Evolutionary conservation across 2,329 filamentous ascomycete genomes (phyloP).

Genomic region (Fusarium kyushuense): DNA sequence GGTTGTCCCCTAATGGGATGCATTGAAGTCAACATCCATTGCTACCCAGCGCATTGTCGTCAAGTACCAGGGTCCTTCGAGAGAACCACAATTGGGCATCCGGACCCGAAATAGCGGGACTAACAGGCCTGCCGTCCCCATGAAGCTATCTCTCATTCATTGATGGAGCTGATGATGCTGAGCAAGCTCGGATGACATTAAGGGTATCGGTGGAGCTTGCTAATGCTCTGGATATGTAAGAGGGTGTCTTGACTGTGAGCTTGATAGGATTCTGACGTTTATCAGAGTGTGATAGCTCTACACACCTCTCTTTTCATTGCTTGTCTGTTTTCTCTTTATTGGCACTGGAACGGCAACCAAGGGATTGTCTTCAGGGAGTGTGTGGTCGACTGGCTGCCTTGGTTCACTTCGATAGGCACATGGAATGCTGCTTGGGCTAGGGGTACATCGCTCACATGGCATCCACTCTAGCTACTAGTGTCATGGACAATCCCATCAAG

Average conservation of each 20-base stretch:
- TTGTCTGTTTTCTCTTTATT: conserved; percentile 8
- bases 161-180: not conserved
- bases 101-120: conserved; percentile 1
- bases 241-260: conserved; percentile 4
- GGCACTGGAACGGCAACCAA: conserved; percentile 8
- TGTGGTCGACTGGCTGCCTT: conserved; percentile 25
- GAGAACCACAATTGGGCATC: conserved; percentile 35
- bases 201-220: not conserved
- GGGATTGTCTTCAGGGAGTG: conserved; percentile 8
- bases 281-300: not conserved
- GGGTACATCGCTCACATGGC: conserved; percentile 36
- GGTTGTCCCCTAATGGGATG: not conserved
- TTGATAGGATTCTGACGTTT: conserved; percentile 32
- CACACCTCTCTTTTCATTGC: conserved; percentile 1
- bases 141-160: not conserved
- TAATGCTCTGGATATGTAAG: conserved; percentile 2
- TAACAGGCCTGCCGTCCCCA: conserved; percentile 6
- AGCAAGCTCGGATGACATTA: not conserved
- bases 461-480: conserved; percentile 40
- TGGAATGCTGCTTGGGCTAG: conserved; percentile 25
- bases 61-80: conserved; percentile 11
- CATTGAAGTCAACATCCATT: conserved; percentile 5
- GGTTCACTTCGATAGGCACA: conserved; percentile 31
- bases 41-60: conserved; percentile 17
- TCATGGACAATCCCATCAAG: conserved; percentile 20